Evolutionary conservation across 495 filamentous ascomycete genomes (phyloP).

Genomic region (Penicillium robsamsonii): DNA sequence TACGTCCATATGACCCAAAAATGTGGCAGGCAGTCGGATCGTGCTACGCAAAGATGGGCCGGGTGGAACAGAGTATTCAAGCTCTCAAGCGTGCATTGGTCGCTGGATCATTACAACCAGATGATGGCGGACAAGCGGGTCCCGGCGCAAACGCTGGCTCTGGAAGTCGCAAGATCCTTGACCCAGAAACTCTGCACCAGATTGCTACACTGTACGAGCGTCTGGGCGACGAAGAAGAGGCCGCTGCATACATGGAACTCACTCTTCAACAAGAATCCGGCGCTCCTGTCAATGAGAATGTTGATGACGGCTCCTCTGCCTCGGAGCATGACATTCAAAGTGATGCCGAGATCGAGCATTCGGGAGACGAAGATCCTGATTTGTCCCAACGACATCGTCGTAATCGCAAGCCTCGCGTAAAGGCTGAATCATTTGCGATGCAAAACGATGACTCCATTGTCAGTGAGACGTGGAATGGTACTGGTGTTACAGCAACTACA

Average conservation of each 20-base stretch:
- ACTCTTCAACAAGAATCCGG: slow-evolving; percentile 78
- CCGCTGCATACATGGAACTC: slow-evolving; percentile 90
- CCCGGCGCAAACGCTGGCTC: slow-evolving; percentile 25
- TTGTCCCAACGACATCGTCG: slow-evolving; percentile 14
- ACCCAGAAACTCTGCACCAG: slow-evolving; percentile 85
- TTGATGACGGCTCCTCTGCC: slow-evolving; percentile 32
- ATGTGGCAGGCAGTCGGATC: slow-evolving; percentile 98
- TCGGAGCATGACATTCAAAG: slow-evolving; percentile 24
- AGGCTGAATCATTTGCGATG: slow-evolving; percentile 38
- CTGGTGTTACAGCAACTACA: slow-evolving; percentile 81
- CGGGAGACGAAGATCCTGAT: slow-evolving; percentile 36
- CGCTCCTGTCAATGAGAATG: slow-evolving; percentile 41
- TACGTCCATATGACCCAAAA: slow-evolving; percentile 89
- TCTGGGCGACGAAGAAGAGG: slow-evolving; percentile 70
- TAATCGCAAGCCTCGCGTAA: slow-evolving; percentile 24
- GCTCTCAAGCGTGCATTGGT: slow-evolving; percentile 88
- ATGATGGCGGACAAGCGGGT: slow-evolving; percentile 30
- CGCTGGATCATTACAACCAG: slow-evolving; percentile 77
- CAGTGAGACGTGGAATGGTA: slow-evolving; percentile 51
- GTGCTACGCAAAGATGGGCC: slow-evolving; percentile 84
- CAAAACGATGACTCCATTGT: slow-evolving; percentile 50
- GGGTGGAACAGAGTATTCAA: slow-evolving; percentile 82
- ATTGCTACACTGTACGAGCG: slow-evolving; percentile 88
- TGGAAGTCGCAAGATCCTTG: slow-evolving; percentile 58
- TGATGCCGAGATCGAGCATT: slow-evolving; percentile 42